phyloP scores from a whole-genome alignment of 1,139 yeast genomes.

The Blastobotrys ciferrii region DNA sequence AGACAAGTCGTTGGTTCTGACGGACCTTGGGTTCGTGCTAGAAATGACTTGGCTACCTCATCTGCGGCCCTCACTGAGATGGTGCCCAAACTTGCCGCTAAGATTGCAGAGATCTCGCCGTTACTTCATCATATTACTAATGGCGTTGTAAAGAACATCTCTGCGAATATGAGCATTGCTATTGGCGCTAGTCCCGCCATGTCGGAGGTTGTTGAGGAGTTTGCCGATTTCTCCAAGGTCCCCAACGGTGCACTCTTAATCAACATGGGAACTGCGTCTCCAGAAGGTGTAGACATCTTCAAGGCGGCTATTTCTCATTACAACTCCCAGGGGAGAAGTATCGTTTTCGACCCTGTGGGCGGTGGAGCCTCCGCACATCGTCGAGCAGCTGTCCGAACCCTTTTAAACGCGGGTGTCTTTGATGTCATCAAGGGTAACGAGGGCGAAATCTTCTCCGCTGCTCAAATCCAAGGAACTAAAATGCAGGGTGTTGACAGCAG shows the following conservation, averaged over 20 bases:
- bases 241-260: conserved; percentile 58
- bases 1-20: conserved; percentile 21
- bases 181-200: conserved; percentile 86
- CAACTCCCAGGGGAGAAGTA: conserved; percentile 55
- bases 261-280: conserved; percentile 74
- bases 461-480: conserved; percentile 37
- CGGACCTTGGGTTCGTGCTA: conserved; percentile 25
- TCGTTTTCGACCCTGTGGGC: conserved; percentile 89
- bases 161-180: conserved; percentile 87
- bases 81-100: conserved; percentile 23
- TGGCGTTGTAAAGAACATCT: conserved; percentile 81
- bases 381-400: conserved; percentile 44
- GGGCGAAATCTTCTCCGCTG: conserved; percentile 67
- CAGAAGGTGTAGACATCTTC: conserved; percentile 46
- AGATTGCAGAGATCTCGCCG: conserved; percentile 41
- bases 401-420: conserved; percentile 58
- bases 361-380: conserved; percentile 77
- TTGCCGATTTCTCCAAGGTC: conserved; percentile 57
- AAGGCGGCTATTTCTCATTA: conserved; percentile 57
- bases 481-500: conserved; percentile 62
- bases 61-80: conserved; percentile 3
- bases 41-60: conserved; percentile 17
- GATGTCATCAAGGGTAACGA: conserved; percentile 82
- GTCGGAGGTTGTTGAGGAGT: conserved; percentile 78
- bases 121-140: conserved; percentile 88